Base-by-base conservation (phyloP, 139 green algal genomes). In the Coelastrella sp. region DNA sequence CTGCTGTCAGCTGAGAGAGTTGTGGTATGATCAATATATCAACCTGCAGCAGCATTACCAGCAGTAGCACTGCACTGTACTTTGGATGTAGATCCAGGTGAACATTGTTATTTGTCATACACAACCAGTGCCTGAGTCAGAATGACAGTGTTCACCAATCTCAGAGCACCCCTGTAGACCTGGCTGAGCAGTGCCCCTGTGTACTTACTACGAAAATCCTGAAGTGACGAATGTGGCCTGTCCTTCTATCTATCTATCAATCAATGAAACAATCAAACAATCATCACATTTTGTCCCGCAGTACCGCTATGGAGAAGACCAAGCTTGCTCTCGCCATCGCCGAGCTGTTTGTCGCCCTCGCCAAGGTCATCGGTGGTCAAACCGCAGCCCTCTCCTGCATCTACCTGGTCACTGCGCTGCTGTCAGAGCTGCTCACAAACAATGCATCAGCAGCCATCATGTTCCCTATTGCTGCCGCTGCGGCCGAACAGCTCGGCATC, bases 381-480 rank as follows among this genome's bases (percentile, higher is more conserved):
- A 89, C 76, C 56, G 35, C 92, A 6, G 87, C 92, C 15, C 78
- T 94, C 25, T 87, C 84, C n/a, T 87, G 81, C 83, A 94, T 94
- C 76, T 92, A 93, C 90, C 65, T 94, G 0, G 89, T 91, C 17
- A 94, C 89, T 1, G 92, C 92, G 3, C 15, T 96, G 17, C 76
- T 97, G 56, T 94, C 91, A 3, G 94, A 95, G 90, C 73, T 97
- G 81, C 88, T 97, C 60, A 94, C 91, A 78, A 97, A 96, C 92
- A 97, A 96, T 89, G 94, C 93, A 3, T 93, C 94, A 11, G 94
- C 88, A 19, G 93, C 93, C 22, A 92, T 97, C 80, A 97, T 97
- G 94, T 96, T 93, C 85, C 93, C 93, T 60, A 93, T 95, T 35
- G 93, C 93, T 7, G 78, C 89, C 0, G 79, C 87, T n/a, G 73